A percentile compares a stretch with the other conserved stretches of the same genome.
These are phyloP conservation scores for Zygoascus meyerae DNA, from an alignment of 1,139 yeast genomes.

Conservation along the genomic window DNA sequence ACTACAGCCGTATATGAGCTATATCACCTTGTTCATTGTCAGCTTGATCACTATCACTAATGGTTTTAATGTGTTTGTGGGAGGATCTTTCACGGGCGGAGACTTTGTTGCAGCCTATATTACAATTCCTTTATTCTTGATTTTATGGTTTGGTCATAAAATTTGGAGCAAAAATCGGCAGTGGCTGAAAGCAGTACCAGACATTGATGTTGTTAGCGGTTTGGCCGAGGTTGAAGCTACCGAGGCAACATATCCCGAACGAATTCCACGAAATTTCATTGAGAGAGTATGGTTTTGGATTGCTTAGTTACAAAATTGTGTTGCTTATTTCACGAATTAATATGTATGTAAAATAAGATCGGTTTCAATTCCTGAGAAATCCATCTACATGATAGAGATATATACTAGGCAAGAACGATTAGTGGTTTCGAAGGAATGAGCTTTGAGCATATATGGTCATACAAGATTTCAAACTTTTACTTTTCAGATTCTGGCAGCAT, in stretches of 20 bases:
- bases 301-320: slow-evolving; percentile 18
- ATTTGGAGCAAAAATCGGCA: slow-evolving; percentile 43
- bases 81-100: slow-evolving; percentile 45
- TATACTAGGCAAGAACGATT: too few relatives aligned
- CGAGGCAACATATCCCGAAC: slow-evolving; percentile 34
- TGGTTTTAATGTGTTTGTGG: slow-evolving; percentile 61
- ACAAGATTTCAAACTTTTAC: too few relatives aligned
- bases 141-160: slow-evolving; percentile 48
- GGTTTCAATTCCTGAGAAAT: too few relatives aligned
- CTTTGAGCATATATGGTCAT: too few relatives aligned
- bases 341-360: too few relatives aligned
- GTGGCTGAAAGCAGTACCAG: slow-evolving; percentile 38
- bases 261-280: slow-evolving; percentile 35
- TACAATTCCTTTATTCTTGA: slow-evolving; percentile 45
- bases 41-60: slow-evolving; percentile 53
- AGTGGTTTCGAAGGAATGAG: too few relatives aligned
- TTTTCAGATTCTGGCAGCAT: too few relatives aligned
- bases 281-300: slow-evolving; percentile 43
- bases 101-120: slow-evolving; percentile 49
- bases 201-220: slow-evolving; percentile 46
- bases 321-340: too few relatives aligned
- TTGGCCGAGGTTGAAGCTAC: slow-evolving; percentile 47
- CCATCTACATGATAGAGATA: too few relatives aligned
- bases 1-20: slow-evolving; percentile 45
- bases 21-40: slow-evolving; percentile 42